Evolutionary conservation across 202 grass and related monocot genomes (phyloP).

Genomic region (Musa balbisiana): DNA sequence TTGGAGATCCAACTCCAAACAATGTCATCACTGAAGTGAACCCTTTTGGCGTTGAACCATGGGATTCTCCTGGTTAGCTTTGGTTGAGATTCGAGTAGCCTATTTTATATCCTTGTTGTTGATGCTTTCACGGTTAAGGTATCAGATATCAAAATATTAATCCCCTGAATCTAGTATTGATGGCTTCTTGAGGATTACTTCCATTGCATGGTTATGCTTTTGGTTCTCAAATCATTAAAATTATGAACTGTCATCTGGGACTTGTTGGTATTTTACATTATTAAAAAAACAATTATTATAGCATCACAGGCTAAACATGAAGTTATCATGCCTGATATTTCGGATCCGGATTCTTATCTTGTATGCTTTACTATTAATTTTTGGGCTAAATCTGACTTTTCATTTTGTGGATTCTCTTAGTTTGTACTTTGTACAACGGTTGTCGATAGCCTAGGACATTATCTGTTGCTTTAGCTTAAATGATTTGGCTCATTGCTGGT

Average conservation of each 20-base stretch:
- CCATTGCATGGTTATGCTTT: background rate
- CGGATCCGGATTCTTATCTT: too few species aligned
- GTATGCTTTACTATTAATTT: too few species aligned
- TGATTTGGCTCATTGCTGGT: background rate
- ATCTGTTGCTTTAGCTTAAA: background rate
- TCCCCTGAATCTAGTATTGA: too few species aligned
- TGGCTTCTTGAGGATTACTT: background rate
- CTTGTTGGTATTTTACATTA: background rate
- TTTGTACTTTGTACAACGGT: too few species aligned
- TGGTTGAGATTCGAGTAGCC: background rate
- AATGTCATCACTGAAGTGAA: constrained; percentile 25
- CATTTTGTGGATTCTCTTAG: too few species aligned
- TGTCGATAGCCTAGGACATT: too few species aligned
- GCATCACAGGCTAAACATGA: too few species aligned
- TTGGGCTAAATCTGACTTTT: too few species aligned
- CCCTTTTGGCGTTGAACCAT: constrained; percentile 24
- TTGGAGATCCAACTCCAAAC: constrained; percentile 15
- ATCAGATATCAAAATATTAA: background rate
- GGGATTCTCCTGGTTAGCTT: constrained; percentile 29
- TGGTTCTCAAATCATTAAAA: background rate
- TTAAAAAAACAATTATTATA: too few species aligned
- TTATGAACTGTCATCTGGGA: background rate
- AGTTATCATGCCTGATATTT: too few species aligned
- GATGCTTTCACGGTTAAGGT: background rate
- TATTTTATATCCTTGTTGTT: background rate